phyloP scores from a whole-genome alignment of 768 basidiomycete genomes.

The Pleurotus eryngii region DNA sequence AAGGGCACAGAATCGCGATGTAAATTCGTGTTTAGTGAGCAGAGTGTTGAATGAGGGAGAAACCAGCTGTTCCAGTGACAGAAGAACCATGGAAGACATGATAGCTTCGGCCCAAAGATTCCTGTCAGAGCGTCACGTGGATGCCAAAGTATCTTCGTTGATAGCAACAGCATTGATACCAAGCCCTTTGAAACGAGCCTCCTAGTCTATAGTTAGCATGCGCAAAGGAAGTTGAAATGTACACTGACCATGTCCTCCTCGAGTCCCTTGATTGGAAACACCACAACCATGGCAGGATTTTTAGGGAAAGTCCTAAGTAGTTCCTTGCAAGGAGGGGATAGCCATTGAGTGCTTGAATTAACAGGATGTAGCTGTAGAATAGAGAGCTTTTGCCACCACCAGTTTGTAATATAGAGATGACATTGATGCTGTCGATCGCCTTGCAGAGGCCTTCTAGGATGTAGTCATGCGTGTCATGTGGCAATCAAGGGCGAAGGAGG shows the following conservation, averaged over 20 bases:
- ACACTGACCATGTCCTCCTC: slow-evolving; percentile 21
- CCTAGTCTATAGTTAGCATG: slow-evolving; percentile 5
- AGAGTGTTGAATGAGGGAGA: slow-evolving; percentile 16
- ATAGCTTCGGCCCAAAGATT: slow-evolving; percentile 16
- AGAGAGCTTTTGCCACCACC: background rate
- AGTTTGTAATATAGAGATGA: background rate
- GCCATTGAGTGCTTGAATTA: background rate
- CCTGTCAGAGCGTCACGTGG: background rate
- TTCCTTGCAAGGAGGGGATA: background rate
- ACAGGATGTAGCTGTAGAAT: background rate
- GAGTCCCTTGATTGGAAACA: slow-evolving; percentile 21
- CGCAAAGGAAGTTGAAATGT: background rate
- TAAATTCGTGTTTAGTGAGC: slow-evolving; percentile 13
- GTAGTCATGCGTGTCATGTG: slow-evolving; percentile 16
- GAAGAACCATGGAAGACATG: slow-evolving; percentile 15
- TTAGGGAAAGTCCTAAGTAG: slow-evolving; percentile 9
- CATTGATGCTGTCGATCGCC: slow-evolving; percentile 9
- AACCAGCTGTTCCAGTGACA: slow-evolving; percentile 21
- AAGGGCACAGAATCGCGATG: slow-evolving; percentile 16
- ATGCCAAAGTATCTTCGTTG: slow-evolving; percentile 15
- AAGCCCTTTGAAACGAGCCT: slow-evolving; percentile 8
- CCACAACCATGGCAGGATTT: slow-evolving; percentile 15
- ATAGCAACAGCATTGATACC: slow-evolving; percentile 18
- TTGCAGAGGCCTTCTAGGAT: slow-evolving; percentile 15
- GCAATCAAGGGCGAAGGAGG: background rate